Conservation (phyloP, 2,329 filamentous ascomycete genomes). For the Hysterium pulicare region DNA sequence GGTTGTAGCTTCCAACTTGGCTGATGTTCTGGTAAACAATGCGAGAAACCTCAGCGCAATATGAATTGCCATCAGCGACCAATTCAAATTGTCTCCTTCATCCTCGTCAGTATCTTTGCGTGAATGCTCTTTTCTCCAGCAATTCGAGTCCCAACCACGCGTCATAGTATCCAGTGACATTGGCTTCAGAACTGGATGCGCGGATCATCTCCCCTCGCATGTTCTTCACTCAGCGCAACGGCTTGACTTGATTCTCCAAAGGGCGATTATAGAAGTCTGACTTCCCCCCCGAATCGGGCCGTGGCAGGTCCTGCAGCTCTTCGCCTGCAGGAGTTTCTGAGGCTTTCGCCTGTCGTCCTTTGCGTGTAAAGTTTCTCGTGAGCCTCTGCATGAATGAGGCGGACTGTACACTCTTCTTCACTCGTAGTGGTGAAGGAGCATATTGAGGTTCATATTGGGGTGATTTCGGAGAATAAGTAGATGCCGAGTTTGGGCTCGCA, state of each 20-base stretch:
- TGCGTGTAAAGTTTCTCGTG: neutral
- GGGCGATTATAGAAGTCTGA: neutral
- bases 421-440: neutral
- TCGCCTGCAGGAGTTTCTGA: neutral
- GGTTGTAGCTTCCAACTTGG: no score
- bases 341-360: neutral
- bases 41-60: no score
- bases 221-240: neutral
- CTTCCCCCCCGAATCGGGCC: neutral
- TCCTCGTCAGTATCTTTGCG: no score
- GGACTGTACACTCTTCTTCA: neutral
- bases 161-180: slow-evolving; percentile 3
- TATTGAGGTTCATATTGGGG: no score
- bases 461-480: neutral
- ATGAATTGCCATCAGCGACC: no score
- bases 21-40: no score
- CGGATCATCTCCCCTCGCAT: neutral
- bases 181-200: no score
- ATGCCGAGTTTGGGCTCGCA: neutral
- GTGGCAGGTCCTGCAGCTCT: neutral
- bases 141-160: no score
- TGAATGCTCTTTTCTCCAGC: no score
- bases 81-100: no score
- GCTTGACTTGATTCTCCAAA: neutral
- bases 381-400: slow-evolving; percentile 3